A percentile compares a stretch with the other conserved stretches of the same genome.
Evolutionary conservation across 768 basidiomycete genomes (phyloP).

Genomic region (Suillus subluteus): DNA sequence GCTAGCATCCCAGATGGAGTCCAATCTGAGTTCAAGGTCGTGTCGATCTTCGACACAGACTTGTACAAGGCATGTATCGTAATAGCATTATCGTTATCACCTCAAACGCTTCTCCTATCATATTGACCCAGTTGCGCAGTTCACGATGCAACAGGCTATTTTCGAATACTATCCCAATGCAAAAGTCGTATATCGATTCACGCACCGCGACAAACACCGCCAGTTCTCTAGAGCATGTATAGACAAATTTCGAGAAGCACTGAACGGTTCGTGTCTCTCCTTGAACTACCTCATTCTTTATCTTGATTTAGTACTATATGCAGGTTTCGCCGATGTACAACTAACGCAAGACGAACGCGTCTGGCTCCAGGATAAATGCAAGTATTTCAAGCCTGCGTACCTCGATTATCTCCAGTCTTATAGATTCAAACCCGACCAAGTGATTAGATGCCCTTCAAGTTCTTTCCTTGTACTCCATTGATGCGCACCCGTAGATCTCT

Average conservation of each 20-base stretch:
- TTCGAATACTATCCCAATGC: slow-evolving; percentile 74
- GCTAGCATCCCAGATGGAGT: slow-evolving; percentile 1
- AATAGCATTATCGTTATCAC: background rate
- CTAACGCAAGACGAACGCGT: slow-evolving; percentile 62
- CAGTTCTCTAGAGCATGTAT: slow-evolving; percentile 54
- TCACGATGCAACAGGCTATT: slow-evolving; percentile 97
- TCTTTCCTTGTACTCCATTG: background rate
- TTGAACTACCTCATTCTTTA: background rate
- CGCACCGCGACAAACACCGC: slow-evolving; percentile 68
- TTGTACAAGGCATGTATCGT: slow-evolving; percentile 78
- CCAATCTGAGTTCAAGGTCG: slow-evolving; percentile 16
- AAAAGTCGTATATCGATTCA: slow-evolving; percentile 77
- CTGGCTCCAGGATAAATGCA: slow-evolving; percentile 72
- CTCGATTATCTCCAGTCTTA: slow-evolving; percentile 74
- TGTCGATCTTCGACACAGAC: slow-evolving; percentile 88
- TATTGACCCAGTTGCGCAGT: slow-evolving; percentile 41
- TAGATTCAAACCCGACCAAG: slow-evolving; percentile 66
- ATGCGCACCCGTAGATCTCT: slow-evolving; percentile 49
- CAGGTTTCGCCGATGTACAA: slow-evolving; percentile 70
- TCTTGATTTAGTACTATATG: slow-evolving; percentile 23
- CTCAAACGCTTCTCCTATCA: slow-evolving; percentile 2
- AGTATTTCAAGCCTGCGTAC: slow-evolving; percentile 74
- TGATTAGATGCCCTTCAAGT: background rate
- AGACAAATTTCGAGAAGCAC: slow-evolving; percentile 48
- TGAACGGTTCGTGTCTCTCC: slow-evolving; percentile 54